These are phyloP conservation scores for Adansonia gregorii DNA, from an alignment of 441 rosid species.

Conservation along the genomic window DNA sequence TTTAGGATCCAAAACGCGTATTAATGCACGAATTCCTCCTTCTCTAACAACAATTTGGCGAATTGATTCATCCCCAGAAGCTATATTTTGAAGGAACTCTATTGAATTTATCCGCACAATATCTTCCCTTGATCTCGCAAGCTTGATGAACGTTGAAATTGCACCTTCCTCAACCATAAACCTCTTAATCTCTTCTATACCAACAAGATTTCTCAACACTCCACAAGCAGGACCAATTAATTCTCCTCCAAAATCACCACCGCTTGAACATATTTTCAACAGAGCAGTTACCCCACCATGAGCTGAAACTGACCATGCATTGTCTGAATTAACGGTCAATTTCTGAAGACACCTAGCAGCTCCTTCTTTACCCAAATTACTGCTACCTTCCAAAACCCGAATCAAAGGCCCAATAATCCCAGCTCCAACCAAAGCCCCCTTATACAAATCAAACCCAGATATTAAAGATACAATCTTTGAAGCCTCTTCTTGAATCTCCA, in stretches of 20 bases:
- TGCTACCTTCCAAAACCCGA: conserved; percentile 69
- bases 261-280: conserved; percentile 59
- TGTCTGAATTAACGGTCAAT: conserved; percentile 78
- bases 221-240: conserved; percentile 65
- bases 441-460: conserved; percentile 61
- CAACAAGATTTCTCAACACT: conserved; percentile 73
- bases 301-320: conserved; percentile 95
- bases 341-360: conserved; percentile 65
- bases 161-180: conserved; percentile 84
- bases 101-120: conserved; percentile 69
- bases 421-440: conserved; percentile 52
- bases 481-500: conserved; percentile 62
- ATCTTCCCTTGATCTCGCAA: conserved; percentile 68
- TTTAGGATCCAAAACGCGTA: conserved; percentile 62
- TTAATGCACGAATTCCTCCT: conserved; percentile 70
- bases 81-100: conserved; percentile 63
- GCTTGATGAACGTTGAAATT: conserved; percentile 59
- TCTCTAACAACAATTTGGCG: conserved; percentile 52
- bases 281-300: conserved; percentile 91
- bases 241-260: conserved; percentile 43
- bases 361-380: conserved; percentile 51
- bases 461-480: conserved; percentile 56
- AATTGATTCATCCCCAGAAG: conserved; percentile 64
- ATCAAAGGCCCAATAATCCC: conserved; percentile 75
- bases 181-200: conserved; percentile 84